Evolutionary conservation across 306 rosid genomes (phyloP).

Genomic region (Betula pendula): DNA sequence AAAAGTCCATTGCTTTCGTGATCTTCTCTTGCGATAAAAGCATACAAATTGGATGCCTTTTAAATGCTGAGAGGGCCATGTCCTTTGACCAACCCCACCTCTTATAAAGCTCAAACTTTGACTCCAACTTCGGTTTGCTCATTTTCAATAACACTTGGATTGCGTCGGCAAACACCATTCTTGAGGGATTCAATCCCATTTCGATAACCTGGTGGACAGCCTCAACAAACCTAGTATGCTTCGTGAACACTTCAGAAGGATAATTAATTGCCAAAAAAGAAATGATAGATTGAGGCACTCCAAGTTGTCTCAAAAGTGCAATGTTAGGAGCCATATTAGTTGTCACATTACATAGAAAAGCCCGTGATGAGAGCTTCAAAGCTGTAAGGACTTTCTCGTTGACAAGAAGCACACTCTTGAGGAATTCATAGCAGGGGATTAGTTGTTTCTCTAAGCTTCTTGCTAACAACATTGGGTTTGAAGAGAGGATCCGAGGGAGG

Average conservation of each 20-base stretch:
- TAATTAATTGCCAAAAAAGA: slow-evolving; percentile 2
- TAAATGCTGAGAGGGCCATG: slow-evolving; percentile 20
- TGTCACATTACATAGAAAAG: background rate
- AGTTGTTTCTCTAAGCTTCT: slow-evolving; percentile 26
- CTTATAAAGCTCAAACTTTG: slow-evolving; percentile 18
- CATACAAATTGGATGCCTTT: slow-evolving; percentile 25
- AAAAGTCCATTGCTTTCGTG: slow-evolving; percentile 18
- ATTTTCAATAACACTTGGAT: slow-evolving; percentile 1
- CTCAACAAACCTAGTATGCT: slow-evolving; percentile 7
- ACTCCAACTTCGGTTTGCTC: slow-evolving; percentile 1
- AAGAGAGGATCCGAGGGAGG: slow-evolving; percentile 6
- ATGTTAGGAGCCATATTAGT: slow-evolving; percentile 23
- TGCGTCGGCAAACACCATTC: slow-evolving; percentile 17
- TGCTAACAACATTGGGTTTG: background rate
- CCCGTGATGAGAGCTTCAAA: slow-evolving; percentile 6
- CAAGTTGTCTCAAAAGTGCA: slow-evolving; percentile 16
- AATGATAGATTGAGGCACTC: background rate
- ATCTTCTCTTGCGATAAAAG: slow-evolving; percentile 26
- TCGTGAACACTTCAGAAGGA: background rate
- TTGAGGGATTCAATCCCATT: slow-evolving; percentile 26
- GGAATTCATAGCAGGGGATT: slow-evolving; percentile 25
- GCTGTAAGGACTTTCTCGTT: slow-evolving; percentile 1
- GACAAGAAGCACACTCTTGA: slow-evolving; percentile 13
- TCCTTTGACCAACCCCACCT: slow-evolving; percentile 38
- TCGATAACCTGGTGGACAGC: slow-evolving; percentile 8